Evolutionary conservation across 805 yeast species (phyloP).

Genomic region (Hanseniaspora taiwanica): DNA sequence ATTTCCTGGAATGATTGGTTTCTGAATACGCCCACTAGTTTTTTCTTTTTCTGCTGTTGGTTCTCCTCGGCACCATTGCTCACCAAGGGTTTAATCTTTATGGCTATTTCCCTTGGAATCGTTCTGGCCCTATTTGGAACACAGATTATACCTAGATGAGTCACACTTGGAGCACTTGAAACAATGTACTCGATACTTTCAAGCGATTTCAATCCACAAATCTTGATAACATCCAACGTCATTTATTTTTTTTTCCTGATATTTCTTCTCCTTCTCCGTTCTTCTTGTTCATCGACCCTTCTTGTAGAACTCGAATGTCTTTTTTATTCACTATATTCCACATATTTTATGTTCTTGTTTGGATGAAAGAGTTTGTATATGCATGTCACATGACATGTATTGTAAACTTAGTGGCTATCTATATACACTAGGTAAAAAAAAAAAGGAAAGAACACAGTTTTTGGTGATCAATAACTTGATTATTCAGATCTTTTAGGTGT

Average conservation of each 20-base stretch:
- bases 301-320: no score
- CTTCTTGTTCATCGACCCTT: neutral
- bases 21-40: conserved; percentile 78
- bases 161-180: neutral
- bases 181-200: conserved; percentile 3
- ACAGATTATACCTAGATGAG: conserved; percentile 59
- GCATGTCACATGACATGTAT: no score
- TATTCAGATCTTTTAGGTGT: no score
- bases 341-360: no score
- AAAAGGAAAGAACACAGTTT: no score
- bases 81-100: conserved; percentile 29
- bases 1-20: conserved; percentile 66
- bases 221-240: neutral
- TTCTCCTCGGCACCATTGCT: conserved; percentile 24
- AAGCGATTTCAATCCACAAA: conserved; percentile 4
- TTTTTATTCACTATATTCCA: no score
- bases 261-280: neutral
- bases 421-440: no score
- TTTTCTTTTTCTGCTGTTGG: conserved; percentile 39
- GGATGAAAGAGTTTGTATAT: no score
- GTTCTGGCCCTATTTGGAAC: conserved; percentile 78
- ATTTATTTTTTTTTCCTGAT: no score
- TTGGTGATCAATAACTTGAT: no score
- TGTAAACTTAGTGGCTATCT: no score
- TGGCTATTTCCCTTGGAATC: conserved; percentile 34